Evolutionary conservation across 1,284 basidiomycete genomes (phyloP).

Genomic region (Dichomitus squalens): DNA sequence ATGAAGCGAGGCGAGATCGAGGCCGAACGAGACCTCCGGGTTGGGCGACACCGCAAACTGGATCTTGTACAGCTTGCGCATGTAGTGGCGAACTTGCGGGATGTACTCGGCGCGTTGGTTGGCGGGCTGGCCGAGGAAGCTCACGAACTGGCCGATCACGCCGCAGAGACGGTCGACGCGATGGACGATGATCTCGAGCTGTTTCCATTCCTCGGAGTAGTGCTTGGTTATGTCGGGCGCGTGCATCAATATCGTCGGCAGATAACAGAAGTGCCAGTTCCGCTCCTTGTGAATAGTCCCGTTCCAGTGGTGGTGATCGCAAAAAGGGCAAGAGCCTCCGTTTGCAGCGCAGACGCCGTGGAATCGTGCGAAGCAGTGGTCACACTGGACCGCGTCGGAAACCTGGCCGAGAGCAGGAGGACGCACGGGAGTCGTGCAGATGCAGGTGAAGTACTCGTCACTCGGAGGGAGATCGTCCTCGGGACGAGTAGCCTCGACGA

Average conservation of each 20-base stretch:
- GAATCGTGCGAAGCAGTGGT: constrained; percentile 82
- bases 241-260: constrained; percentile 64
- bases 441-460: constrained; percentile 83
- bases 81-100: constrained; percentile 80
- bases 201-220: constrained; percentile 76
- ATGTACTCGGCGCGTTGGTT: constrained; percentile 75
- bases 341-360: constrained; percentile 81
- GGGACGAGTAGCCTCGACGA: constrained; percentile 67
- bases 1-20: constrained; percentile 78
- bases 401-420: constrained; percentile 70
- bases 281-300: constrained; percentile 78
- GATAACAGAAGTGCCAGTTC: constrained; percentile 78
- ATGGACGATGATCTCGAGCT: constrained; percentile 75
- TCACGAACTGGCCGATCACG: constrained; percentile 76
- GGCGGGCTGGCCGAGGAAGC: constrained; percentile 63
- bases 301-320: constrained; percentile 87
- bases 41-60: constrained; percentile 80
- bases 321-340: constrained; percentile 87
- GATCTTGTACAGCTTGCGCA: constrained; percentile 83
- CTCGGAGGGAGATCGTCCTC: constrained; percentile 76
- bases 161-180: constrained; percentile 71
- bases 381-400: constrained; percentile 84
- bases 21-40: constrained; percentile 74
- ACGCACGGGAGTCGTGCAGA: constrained; percentile 72
- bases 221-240: constrained; percentile 75